phyloP scores from a whole-genome alignment of 441 rosid genomes.

The Geranium incanum region DNA sequence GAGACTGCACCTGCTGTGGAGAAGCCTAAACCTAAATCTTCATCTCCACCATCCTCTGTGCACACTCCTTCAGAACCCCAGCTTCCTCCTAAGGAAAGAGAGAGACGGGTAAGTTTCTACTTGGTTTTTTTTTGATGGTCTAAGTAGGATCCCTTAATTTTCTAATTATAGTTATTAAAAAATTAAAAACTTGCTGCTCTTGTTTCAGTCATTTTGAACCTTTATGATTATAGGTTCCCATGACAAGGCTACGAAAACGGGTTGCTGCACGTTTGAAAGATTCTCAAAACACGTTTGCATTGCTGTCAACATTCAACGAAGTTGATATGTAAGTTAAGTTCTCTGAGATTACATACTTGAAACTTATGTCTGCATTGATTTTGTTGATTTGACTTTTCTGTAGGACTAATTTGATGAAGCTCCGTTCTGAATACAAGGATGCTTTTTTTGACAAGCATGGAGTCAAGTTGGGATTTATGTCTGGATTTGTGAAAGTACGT shows the following conservation, averaged over 20 bases:
- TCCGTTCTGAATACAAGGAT: conserved; percentile 90
- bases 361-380: background rate
- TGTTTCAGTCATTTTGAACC: conserved; percentile 14
- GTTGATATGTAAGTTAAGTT: conserved; percentile 76
- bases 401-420: conserved; percentile 98
- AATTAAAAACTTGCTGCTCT: conserved; percentile 19
- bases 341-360: background rate
- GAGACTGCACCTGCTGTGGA: conserved; percentile 49
- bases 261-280: conserved; percentile 86
- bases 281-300: conserved; percentile 87
- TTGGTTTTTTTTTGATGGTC: conserved; percentile 13
- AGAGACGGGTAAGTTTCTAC: conserved; percentile 67
- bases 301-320: conserved; percentile 96
- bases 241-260: conserved; percentile 92
- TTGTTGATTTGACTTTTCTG: background rate
- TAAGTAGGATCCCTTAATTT: background rate
- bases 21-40: conserved; percentile 44
- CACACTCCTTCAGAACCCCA: conserved; percentile 75
- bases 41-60: conserved; percentile 48
- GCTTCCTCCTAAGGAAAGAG: conserved; percentile 95
- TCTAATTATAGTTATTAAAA: conserved; percentile 8
- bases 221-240: conserved; percentile 66
- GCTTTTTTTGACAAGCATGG: conserved; percentile 89
- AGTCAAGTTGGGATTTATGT: conserved; percentile 93
- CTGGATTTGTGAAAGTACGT: conserved; percentile 84